A percentile compares a stretch with the other conserved stretches of the same genome.
phyloP scores from a whole-genome alignment of 208 protist species.

The Wallacemonas sp. region DNA sequence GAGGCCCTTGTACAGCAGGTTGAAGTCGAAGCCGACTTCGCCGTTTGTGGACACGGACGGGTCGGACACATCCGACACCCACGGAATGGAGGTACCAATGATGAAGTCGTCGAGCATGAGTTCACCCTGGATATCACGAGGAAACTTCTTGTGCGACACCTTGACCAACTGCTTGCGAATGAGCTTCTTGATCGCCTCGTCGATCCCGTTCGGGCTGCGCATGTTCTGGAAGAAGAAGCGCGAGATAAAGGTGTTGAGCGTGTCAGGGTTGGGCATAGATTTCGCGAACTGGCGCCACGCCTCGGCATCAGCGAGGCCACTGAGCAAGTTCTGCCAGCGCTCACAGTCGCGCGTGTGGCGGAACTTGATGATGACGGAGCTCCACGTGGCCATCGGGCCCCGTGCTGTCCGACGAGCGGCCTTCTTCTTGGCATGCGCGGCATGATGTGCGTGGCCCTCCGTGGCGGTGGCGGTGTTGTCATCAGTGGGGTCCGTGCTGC shows the following conservation, averaged over 20 bases:
- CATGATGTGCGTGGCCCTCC: neutral
- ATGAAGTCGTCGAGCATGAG: constrained; percentile 82
- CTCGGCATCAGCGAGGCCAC: constrained; percentile 44
- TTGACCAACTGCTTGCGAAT: constrained; percentile 71
- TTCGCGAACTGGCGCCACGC: constrained; percentile 67
- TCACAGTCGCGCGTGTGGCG: constrained; percentile 60
- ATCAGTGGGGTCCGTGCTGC: neutral
- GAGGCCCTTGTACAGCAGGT: constrained; percentile 75
- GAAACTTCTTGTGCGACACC: constrained; percentile 70
- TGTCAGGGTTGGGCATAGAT: constrained; percentile 61
- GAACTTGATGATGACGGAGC: constrained; percentile 60
- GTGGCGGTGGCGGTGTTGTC: neutral
- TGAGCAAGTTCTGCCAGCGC: constrained; percentile 66
- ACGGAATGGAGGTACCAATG: constrained; percentile 69
- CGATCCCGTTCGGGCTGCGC: constrained; percentile 42
- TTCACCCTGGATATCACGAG: constrained; percentile 63
- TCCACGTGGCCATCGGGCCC: constrained; percentile 36
- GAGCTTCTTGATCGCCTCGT: constrained; percentile 39
- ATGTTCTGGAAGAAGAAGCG: constrained; percentile 86
- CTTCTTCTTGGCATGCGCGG: neutral
- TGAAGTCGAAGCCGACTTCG: constrained; percentile 85
- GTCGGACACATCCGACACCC: constrained; percentile 67
- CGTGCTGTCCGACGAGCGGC: neutral
- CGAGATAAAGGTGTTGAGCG: constrained; percentile 70
- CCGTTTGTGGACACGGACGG: constrained; percentile 62